Evolutionary conservation across 1,284 basidiomycete genomes (phyloP), one percentile per base, ranked within the genome.

Genomic region (Cryptococcus sp.): DNA sequence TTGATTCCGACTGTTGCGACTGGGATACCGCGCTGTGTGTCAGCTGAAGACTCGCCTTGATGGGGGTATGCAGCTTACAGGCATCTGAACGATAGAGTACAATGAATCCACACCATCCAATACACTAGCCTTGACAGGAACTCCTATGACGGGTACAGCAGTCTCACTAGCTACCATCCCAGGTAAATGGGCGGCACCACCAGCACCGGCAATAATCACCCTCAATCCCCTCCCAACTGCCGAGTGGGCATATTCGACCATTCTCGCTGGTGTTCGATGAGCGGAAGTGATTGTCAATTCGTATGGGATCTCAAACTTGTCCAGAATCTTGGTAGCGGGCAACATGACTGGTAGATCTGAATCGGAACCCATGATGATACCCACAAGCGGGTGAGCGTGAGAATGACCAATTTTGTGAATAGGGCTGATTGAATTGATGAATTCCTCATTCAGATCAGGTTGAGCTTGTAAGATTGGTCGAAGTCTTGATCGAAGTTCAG

Each of bases 71-170:
- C 21, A 43, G 11, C 23, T 43, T 66, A 92, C 90, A 16, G 94
- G 94, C 94, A 99, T 99, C 78, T 98, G 94, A 11, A 99, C 91
- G 63, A 99, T 98, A 69, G 89, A 93, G 73, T 97, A 86, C 60
- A 99, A 76, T 21, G 91, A 92, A 75, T 98, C 94, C 0, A 98
- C 92, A 4, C 94, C 94, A 73, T 97, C 94, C 21, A 98, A 79
- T 0, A 85, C 83, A 72, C 89, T 92, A 13, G 91, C 93, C 72
- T 94, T 97, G 51, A 99, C 93, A 1, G 94, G 94, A 0, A 99
- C 94, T 24, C 96, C 94, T 43, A 99, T 85, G 2, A 99, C 91
- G 0, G 96, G 94, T 49, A 98, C 76, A 1, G 85, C 80, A 0
- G 93, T 97, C 84, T 97, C 86, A 13, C 89, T 86, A 1, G 93